Evolutionary conservation across 1,284 basidiomycete species (phyloP).

Genomic region (Cryptococcus hybrid): DNA sequence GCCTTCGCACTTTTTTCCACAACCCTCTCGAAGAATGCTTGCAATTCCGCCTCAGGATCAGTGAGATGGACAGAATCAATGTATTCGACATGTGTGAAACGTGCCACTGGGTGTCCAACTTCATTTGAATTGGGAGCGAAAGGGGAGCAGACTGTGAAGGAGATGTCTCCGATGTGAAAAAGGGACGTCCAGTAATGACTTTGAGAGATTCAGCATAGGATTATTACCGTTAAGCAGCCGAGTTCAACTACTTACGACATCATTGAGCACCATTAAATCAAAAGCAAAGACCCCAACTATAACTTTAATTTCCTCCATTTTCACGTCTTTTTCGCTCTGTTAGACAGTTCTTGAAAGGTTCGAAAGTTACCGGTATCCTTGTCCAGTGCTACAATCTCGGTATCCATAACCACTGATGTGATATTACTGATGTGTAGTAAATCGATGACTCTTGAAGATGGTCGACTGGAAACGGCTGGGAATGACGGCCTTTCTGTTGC

Average conservation of each 20-base stretch:
- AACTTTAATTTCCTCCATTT: slow-evolving; percentile 92
- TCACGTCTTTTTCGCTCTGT: slow-evolving; percentile 97
- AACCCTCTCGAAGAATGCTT: slow-evolving; percentile 75
- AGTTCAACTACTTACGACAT: slow-evolving; percentile 61
- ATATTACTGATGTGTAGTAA: slow-evolving; percentile 33
- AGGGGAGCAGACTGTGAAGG: slow-evolving; percentile 59
- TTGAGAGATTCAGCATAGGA: neutral
- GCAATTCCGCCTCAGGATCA: slow-evolving; percentile 58
- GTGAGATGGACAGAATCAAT: slow-evolving; percentile 60
- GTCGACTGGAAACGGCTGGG: slow-evolving; percentile 14
- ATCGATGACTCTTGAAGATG: slow-evolving; percentile 22
- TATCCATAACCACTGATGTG: slow-evolving; percentile 88
- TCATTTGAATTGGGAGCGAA: slow-evolving; percentile 53
- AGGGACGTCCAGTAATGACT: slow-evolving; percentile 68
- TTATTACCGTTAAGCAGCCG: neutral
- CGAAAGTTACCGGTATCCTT: slow-evolving; percentile 75
- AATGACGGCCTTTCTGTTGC: slow-evolving; percentile 26
- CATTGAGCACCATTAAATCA: slow-evolving; percentile 92
- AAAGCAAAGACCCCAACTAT: slow-evolving; percentile 94
- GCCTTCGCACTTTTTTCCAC: slow-evolving; percentile 82
- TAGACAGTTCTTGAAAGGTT: slow-evolving; percentile 96
- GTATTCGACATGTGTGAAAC: slow-evolving; percentile 72
- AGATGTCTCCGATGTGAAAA: slow-evolving; percentile 71
- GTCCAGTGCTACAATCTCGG: slow-evolving; percentile 96
- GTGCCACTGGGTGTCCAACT: slow-evolving; percentile 57